These are phyloP conservation scores for Favolaschia claudopus DNA, from an alignment of 768 basidiomycete species.

Conservation along the genomic window DNA sequence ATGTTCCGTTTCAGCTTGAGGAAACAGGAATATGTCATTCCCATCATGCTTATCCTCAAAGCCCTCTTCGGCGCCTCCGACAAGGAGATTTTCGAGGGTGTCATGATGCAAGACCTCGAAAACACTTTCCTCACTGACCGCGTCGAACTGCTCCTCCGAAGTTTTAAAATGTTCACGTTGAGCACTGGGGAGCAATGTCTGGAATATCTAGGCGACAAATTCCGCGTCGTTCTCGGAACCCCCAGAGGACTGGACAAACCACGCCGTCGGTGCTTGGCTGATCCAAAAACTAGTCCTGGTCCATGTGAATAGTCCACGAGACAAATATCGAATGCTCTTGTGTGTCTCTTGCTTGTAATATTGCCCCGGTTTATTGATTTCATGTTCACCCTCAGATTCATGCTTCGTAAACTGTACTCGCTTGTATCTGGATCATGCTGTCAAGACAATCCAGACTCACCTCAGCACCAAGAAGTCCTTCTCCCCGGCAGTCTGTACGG, in stretches of 20 bases:
- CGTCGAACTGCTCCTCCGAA: slow-evolving; percentile 90
- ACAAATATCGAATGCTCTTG: slow-evolving; percentile 96
- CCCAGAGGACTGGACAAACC: slow-evolving; percentile 95
- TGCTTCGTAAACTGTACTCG: slow-evolving; percentile 95
- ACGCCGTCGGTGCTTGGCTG: slow-evolving; percentile 81
- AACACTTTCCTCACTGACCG: slow-evolving; percentile 98
- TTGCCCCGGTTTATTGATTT: neutral
- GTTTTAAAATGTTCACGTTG: slow-evolving; percentile 93
- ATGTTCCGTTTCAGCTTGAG: slow-evolving; percentile 96
- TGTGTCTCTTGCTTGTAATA: slow-evolving; percentile 49
- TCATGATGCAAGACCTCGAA: slow-evolving; percentile 96
- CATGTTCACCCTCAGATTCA: slow-evolving; percentile 68
- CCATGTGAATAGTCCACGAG: slow-evolving; percentile 84
- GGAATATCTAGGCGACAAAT: slow-evolving; percentile 96
- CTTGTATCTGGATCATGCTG: slow-evolving; percentile 90
- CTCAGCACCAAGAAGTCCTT: slow-evolving; percentile 97
- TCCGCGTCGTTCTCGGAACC: slow-evolving; percentile 87
- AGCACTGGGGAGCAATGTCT: slow-evolving; percentile 91
- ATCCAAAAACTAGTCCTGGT: slow-evolving; percentile 89
- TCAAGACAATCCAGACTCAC: slow-evolving; percentile 97
- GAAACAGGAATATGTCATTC: slow-evolving; percentile 98
- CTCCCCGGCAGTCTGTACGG: slow-evolving; percentile 92
- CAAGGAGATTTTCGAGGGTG: slow-evolving; percentile 94
- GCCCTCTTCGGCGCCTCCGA: slow-evolving; percentile 91
- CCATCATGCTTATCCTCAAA: slow-evolving; percentile 95